Conservation (phyloP, 805 yeast species). For the Myxozyma melibiosi region DNA sequence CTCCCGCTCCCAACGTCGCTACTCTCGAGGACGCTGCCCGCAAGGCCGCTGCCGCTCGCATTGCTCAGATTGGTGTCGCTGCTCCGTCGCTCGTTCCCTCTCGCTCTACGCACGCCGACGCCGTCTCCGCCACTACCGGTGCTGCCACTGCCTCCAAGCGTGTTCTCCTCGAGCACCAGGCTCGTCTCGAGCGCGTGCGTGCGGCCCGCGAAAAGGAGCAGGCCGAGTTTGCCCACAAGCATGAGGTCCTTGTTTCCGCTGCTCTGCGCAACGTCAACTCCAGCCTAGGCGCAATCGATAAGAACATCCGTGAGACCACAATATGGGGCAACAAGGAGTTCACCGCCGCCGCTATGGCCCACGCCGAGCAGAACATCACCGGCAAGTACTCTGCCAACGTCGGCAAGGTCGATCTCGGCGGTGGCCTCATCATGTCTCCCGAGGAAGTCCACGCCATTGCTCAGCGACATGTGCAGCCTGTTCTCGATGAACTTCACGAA, state of each 20-base stretch:
- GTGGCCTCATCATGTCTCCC: slow-evolving; percentile 76
- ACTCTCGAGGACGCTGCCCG: slow-evolving; percentile 25
- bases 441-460: slow-evolving; percentile 82
- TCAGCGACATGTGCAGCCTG: slow-evolving; percentile 76
- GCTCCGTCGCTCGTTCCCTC: slow-evolving; percentile 12
- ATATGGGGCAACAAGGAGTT: slow-evolving; percentile 52
- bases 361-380: slow-evolving; percentile 70
- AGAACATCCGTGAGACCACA: slow-evolving; percentile 47
- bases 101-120: background rate
- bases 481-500: slow-evolving; percentile 67
- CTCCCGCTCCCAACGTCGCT: slow-evolving; percentile 10
- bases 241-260: slow-evolving; percentile 50
- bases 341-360: slow-evolving; percentile 72
- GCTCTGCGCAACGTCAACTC: slow-evolving; percentile 56
- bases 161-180: slow-evolving; percentile 22
- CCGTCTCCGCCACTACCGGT: slow-evolving; percentile 6
- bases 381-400: slow-evolving; percentile 54
- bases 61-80: slow-evolving; percentile 26
- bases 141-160: slow-evolving; percentile 21
- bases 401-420: slow-evolving; percentile 78
- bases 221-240: slow-evolving; percentile 12
- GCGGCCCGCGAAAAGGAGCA: slow-evolving; percentile 5
- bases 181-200: slow-evolving; percentile 8
- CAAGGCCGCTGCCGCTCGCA: slow-evolving; percentile 17
- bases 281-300: slow-evolving; percentile 47